phyloP scores from a whole-genome alignment of 169 alveolate genomes.

The Cryptosporidium canis region DNA sequence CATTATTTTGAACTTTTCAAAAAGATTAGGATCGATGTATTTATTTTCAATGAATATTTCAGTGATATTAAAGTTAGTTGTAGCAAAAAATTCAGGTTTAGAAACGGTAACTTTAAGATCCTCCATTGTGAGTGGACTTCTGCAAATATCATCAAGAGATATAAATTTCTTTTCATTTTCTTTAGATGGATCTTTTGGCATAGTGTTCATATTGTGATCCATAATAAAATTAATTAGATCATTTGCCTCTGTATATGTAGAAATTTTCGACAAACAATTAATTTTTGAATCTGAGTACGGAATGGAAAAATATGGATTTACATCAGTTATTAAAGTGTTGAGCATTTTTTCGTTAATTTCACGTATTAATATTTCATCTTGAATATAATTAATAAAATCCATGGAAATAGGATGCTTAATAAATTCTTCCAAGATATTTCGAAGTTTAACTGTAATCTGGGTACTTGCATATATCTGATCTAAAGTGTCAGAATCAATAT shows the following conservation, averaged over 20 bases:
- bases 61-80: neutral
- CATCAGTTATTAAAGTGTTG: slow-evolving; percentile 10
- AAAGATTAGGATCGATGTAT: slow-evolving; percentile 26
- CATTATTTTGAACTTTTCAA: slow-evolving; percentile 15
- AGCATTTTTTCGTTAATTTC: slow-evolving; percentile 50
- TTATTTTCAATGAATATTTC: neutral
- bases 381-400: slow-evolving; percentile 21
- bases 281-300: neutral
- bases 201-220: neutral
- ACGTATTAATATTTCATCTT: slow-evolving; percentile 56
- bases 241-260: slow-evolving; percentile 6
- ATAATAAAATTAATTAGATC: slow-evolving; percentile 27
- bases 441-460: neutral
- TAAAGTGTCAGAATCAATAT: neutral
- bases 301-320: slow-evolving; percentile 11
- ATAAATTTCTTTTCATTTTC: neutral
- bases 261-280: neutral
- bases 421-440: slow-evolving; percentile 1
- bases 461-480: neutral
- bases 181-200: neutral
- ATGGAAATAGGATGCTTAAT: slow-evolving; percentile 23
- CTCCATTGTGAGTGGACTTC: neutral
- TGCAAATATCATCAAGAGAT: neutral
- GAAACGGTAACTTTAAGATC: slow-evolving; percentile 2
- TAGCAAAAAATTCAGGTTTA: neutral